These are phyloP conservation scores for Nidula microcarpa DNA, from an alignment of 768 basidiomycete genomes.

Conservation along the genomic window DNA sequence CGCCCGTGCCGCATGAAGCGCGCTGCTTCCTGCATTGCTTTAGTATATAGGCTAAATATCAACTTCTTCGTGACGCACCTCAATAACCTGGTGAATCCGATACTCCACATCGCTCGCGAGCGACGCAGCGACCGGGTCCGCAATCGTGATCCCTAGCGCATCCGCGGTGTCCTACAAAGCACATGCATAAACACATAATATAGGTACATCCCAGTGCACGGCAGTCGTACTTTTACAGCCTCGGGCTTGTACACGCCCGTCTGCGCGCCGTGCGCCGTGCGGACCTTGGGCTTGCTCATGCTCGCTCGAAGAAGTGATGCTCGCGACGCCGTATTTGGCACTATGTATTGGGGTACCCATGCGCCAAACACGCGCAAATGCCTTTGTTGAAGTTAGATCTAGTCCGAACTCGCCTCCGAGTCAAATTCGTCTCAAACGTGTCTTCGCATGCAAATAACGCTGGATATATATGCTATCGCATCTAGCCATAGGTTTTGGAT, in stretches of 20 bases:
- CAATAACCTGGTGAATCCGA: constrained; percentile 90
- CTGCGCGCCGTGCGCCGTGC: constrained; percentile 42
- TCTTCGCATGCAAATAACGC: too few species aligned
- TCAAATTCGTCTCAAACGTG: too few species aligned
- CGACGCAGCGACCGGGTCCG: constrained; percentile 76
- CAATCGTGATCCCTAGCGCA: constrained; percentile 74
- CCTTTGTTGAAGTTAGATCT: too few species aligned
- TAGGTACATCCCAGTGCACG: neutral
- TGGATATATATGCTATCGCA: too few species aligned
- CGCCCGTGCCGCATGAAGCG: constrained; percentile 96
- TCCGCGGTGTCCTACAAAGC: constrained; percentile 82
- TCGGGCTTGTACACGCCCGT: constrained; percentile 65
- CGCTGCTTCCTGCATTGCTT: constrained; percentile 73
- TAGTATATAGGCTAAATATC: neutral
- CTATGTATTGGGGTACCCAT: neutral
- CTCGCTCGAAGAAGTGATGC: neutral
- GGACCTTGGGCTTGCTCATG: constrained; percentile 47
- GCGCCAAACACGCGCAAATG: neutral
- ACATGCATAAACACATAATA: neutral
- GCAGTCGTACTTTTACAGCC: constrained; percentile 50
- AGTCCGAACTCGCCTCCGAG: too few species aligned
- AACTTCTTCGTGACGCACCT: constrained; percentile 45
- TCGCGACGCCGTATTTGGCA: neutral
- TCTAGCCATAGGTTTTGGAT: too few species aligned
- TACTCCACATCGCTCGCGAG: constrained; percentile 97